Evolutionary conservation across 2,329 filamentous ascomycete species (phyloP).

Genomic region (Cladosporium austrohemisphaericum): DNA sequence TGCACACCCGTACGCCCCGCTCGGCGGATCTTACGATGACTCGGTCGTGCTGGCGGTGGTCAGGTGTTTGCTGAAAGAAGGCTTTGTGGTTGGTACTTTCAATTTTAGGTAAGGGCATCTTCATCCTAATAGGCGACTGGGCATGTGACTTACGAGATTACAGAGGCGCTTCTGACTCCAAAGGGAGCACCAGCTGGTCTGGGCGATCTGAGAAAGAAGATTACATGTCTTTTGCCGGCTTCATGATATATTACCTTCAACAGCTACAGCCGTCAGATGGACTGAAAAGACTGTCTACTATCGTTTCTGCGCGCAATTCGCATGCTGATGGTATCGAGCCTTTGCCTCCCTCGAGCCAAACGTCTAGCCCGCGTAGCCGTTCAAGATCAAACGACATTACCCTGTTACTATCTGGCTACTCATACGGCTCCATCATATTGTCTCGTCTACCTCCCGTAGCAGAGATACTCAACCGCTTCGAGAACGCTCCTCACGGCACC

Average conservation of each 20-base stretch:
- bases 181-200: constrained; percentile 82
- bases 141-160: constrained; percentile 16
- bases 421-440: constrained; percentile 82
- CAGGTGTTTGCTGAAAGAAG: constrained; percentile 60
- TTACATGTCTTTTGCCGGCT: constrained; percentile 77
- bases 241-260: constrained; percentile 70
- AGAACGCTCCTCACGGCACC: constrained; percentile 50
- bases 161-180: constrained; percentile 72
- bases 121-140: background rate
- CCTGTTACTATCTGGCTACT: constrained; percentile 74
- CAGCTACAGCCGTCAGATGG: constrained; percentile 38
- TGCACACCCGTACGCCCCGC: constrained; percentile 84
- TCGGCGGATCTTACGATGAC: constrained; percentile 85
- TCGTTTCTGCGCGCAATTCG: background rate
- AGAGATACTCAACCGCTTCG: constrained; percentile 58
- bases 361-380: constrained; percentile 4
- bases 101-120: constrained; percentile 71
- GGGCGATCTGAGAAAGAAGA: constrained; percentile 75
- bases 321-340: background rate
- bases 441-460: constrained; percentile 62
- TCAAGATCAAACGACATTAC: background rate
- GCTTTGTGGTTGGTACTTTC: constrained; percentile 79
- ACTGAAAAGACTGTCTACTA: constrained; percentile 1
- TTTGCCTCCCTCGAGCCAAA: background rate
- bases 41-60: constrained; percentile 66